Evolutionary conservation across 2,329 filamentous ascomycete species (phyloP).

Genomic region (Scedosporium minutisporum): DNA sequence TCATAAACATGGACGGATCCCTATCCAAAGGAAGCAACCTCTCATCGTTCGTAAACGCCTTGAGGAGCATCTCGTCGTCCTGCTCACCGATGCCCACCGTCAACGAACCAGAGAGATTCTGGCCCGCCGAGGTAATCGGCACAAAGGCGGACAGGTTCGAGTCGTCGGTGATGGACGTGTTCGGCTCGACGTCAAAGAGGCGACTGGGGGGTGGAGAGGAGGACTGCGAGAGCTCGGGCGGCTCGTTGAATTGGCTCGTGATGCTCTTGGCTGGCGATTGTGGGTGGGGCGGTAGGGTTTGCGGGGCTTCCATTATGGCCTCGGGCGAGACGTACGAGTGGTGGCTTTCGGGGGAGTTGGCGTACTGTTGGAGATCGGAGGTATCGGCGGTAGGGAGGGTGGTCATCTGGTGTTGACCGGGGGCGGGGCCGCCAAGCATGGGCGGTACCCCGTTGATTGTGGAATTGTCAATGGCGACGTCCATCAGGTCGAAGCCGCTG

Average conservation of each 20-base stretch:
- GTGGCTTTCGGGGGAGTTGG: conserved; percentile 17
- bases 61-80: conserved; percentile 37
- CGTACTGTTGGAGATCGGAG: not conserved
- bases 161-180: conserved; percentile 15
- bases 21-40: conserved; percentile 32
- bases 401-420: not conserved
- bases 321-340: conserved; percentile 38
- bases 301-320: conserved; percentile 27
- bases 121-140: conserved; percentile 49
- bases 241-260: conserved; percentile 44
- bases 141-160: conserved; percentile 31
- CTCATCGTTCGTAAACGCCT: conserved; percentile 33
- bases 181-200: conserved; percentile 37
- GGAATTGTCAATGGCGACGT: conserved; percentile 21
- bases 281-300: conserved; percentile 22
- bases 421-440: conserved; percentile 1
- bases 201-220: conserved; percentile 43
- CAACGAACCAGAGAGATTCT: conserved; percentile 16
- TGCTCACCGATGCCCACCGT: conserved; percentile 24
- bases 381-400: conserved; percentile 12
- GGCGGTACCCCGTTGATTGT: conserved; percentile 1
- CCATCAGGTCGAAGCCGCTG: conserved; percentile 35
- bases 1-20: conserved; percentile 38
- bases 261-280: conserved; percentile 41
- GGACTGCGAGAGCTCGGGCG: conserved; percentile 51